Conservation (phyloP, 1,284 basidiomycete species). For the Moniliella sp. region DNA sequence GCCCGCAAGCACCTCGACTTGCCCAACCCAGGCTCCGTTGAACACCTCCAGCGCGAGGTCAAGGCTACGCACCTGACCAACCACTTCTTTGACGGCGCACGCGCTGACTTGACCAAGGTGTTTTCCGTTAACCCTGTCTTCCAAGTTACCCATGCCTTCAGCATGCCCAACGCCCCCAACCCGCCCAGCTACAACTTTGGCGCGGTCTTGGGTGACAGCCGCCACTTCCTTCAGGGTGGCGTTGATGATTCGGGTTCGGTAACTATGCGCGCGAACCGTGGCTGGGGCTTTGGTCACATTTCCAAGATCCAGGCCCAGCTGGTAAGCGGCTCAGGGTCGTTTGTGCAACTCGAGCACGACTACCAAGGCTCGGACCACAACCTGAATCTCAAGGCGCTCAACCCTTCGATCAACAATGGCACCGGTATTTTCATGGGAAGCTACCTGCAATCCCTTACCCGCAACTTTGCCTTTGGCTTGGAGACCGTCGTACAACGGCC, state of each 20-base stretch:
- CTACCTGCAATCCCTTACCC: conserved; percentile 79
- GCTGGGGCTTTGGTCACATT: conserved; percentile 57
- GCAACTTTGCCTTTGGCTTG: conserved; percentile 73
- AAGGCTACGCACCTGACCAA: too few relatives aligned
- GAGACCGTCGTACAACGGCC: conserved; percentile 65
- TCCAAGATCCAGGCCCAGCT: conserved; percentile 80
- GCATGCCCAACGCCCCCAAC: conserved; percentile 45
- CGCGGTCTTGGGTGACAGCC: conserved; percentile 75
- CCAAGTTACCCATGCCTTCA: conserved; percentile 93
- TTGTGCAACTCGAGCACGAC: conserved; percentile 73
- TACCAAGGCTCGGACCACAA: conserved; percentile 71
- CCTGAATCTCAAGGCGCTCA: conserved; percentile 69
- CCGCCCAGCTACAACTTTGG: conserved; percentile 61
- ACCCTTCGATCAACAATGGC: conserved; percentile 62
- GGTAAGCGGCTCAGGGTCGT: conserved; percentile 15
- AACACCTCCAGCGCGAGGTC: conserved; percentile 26
- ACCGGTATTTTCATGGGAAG: conserved; percentile 90
- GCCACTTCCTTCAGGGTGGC: conserved; percentile 79
- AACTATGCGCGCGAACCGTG: conserved; percentile 69
- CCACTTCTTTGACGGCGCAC: conserved; percentile 87
- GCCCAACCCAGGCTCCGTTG: conserved; percentile 27
- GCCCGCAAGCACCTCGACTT: conserved; percentile 9
- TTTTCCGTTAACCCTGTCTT: conserved; percentile 82
- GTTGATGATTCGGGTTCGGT: conserved; percentile 80
- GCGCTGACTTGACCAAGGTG: conserved; percentile 84